Base-by-base conservation (phyloP, 2,329 filamentous ascomycete genomes). In the Epichloe brachyelytri region DNA sequence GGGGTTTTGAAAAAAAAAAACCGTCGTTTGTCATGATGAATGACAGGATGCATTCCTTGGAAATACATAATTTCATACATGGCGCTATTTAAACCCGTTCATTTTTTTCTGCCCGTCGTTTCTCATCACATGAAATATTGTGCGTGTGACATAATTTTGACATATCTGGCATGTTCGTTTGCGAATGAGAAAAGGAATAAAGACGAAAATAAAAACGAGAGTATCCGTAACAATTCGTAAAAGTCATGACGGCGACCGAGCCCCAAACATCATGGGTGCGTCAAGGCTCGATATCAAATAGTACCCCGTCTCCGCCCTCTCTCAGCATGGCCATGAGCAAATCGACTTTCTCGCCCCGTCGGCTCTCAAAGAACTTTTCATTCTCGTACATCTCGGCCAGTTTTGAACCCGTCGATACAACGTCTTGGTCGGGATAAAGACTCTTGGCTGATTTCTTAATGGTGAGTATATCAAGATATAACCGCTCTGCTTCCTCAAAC, bases 331-430 rank as follows among this genome's bases (percentile, higher is more conserved):
- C 26, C 20, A 12, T 39, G 36, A 53, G 38, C 20, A 43, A 41
- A 5, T 39, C 40, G 11, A 59, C 51, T 44, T 58, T 60, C 20
- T 57, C 55, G n/a, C 30, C 54, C 5, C 58, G 51, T 3, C 51
- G 54, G 15, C 53, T 48, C 12, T 56, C 57, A 22, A 59, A 63
- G 43, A 60, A 62, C 3, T 48, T 44, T 43, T 62, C 61, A 17
- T 56, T 58, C 47, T 63, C 59, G 41, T 62, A 63, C 60, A 62
- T 63, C 50, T 63, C 58, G 15, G 53, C 52, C 47, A 63, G 43
- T 51, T 62, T 58, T 4, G 56, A 57, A 7, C 53, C 59, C 10
- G 61, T 62, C 10, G 51, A 51, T 40, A 59, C 10, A 15, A 62
- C 44, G 19, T 59, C 51, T 17, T 57, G 55, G 22, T 60, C 53